Evolutionary conservation across 2,329 filamentous ascomycete species (phyloP).

Genomic region (Aspergillus sp.): DNA sequence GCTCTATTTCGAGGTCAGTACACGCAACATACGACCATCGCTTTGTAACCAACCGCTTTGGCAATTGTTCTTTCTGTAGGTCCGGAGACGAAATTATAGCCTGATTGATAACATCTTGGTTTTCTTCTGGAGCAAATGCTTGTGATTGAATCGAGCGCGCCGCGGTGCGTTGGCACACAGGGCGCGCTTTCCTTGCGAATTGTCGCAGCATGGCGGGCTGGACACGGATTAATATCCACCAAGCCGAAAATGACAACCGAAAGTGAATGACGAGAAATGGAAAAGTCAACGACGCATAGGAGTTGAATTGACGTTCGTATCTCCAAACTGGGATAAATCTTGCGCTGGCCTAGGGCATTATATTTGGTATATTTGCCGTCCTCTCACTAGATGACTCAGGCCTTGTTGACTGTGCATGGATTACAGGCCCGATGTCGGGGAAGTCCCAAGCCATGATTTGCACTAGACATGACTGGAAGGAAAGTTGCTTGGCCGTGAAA

Average conservation of each 20-base stretch:
- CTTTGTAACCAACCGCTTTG: not conserved
- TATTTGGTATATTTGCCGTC: too few species aligned
- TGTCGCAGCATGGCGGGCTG: not conserved
- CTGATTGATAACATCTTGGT: not conserved
- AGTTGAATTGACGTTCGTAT: too few species aligned
- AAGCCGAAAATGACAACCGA: too few species aligned
- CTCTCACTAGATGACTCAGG: not conserved
- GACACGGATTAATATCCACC: not conserved
- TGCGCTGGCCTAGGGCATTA: too few species aligned
- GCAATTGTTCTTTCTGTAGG: not conserved
- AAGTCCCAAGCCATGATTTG: not conserved
- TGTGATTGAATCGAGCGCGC: not conserved
- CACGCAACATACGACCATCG: too few species aligned
- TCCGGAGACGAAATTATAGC: not conserved
- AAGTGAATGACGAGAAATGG: too few species aligned
- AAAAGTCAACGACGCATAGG: too few species aligned
- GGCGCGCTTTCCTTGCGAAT: not conserved
- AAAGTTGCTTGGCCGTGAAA: not conserved
- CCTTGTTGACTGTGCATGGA: not conserved
- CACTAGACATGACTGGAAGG: not conserved
- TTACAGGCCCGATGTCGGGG: not conserved
- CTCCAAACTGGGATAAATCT: too few species aligned
- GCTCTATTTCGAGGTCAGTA: not conserved
- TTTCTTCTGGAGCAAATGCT: not conserved
- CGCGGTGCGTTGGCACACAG: not conserved